Conservation (phyloP, 1,284 basidiomycete species). For the Kalmanozyma brasiliensis region DNA sequence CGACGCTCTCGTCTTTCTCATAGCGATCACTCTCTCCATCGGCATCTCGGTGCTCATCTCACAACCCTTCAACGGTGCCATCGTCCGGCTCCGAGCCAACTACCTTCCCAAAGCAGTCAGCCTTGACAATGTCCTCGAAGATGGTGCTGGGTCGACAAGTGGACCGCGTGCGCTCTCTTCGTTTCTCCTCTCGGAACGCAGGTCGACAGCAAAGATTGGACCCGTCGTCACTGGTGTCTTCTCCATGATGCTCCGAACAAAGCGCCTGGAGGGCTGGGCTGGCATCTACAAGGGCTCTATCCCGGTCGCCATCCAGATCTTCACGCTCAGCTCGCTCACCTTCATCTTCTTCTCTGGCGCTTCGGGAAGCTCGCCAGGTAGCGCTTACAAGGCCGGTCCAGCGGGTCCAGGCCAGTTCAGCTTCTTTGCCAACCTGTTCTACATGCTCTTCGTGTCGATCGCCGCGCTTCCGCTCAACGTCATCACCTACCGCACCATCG, state of each 20-base stretch:
- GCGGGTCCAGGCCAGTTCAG: constrained; percentile 55
- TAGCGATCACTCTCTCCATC: constrained; percentile 54
- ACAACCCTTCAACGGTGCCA: constrained; percentile 61
- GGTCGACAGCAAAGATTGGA: constrained; percentile 60
- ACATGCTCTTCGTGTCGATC: constrained; percentile 51
- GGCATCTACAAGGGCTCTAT: constrained; percentile 63
- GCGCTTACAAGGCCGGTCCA: constrained; percentile 57
- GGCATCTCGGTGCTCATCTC: constrained; percentile 55
- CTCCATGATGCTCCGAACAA: constrained; percentile 59
- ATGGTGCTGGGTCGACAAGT: constrained; percentile 39
- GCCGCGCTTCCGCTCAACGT: constrained; percentile 61
- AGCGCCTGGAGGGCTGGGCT: constrained; percentile 62
- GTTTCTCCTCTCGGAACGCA: constrained; percentile 50
- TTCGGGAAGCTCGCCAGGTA: constrained; percentile 35
- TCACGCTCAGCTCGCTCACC: constrained; percentile 46
- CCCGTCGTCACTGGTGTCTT: constrained; percentile 63
- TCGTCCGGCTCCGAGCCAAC: constrained; percentile 64
- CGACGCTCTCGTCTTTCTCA: constrained; percentile 40
- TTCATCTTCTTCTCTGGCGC: constrained; percentile 51
- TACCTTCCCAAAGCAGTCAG: constrained; percentile 66
- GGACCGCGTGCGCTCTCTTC: constrained; percentile 45
- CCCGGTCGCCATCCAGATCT: constrained; percentile 45
- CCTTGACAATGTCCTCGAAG: constrained; percentile 64
- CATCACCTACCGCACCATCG: constrained; percentile 59
- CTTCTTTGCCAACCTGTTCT: constrained; percentile 59